Base-by-base conservation (phyloP, 225 moss, liverwort and hornwort genomes). In the Pseudisothecium myosuroides region DNA sequence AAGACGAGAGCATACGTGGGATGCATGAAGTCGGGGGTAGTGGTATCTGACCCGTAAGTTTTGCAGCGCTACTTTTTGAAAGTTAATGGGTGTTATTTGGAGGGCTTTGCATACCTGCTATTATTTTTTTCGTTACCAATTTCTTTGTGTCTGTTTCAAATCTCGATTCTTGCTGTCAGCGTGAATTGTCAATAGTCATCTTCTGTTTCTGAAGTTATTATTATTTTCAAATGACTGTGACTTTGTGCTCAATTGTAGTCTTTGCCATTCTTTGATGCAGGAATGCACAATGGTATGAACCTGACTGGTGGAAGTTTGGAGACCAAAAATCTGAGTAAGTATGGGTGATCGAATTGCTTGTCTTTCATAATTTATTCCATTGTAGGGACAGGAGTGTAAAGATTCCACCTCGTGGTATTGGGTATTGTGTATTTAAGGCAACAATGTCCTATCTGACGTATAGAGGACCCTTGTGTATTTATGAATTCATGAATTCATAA, bases 291-390 rank as follows among this genome's bases (percentile, higher is more conserved):
- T 99, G 99, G 99, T 99, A 95, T 77, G 99, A 99, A 76, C 96
- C 96, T 88, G 99, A 99, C 87, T 97, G 96, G 96, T 99, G 96
- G 99, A 99, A 96, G 90, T 99, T 99, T 92, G 99, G 99, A 86
- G 99, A 99, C 47, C 93, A 96, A 88, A 99, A 97, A 85, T 94
- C 93, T 61, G 93, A 95, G 92, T 95, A 92, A 91, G 93, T 91
- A 67, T 86, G 61, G 60, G n/a, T 27, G 55, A 54, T 86, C n/a
- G 39, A 88, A 56, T 80, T 87, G 50, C 54, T 69, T 69, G 43
- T 79, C 21, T 34, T 89, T 82, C 19, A 60, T 80, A 28, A 52
- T 67, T 72, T 17, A 52, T 76, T 65, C 20, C 47, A 71, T 36
- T 82, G 64, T 41, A 79, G 34, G 79, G 66, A 79, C 66, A 47